Base-by-base conservation (phyloP, 352 stramenopile genomes). In the Elongisporangium senticosum region DNA sequence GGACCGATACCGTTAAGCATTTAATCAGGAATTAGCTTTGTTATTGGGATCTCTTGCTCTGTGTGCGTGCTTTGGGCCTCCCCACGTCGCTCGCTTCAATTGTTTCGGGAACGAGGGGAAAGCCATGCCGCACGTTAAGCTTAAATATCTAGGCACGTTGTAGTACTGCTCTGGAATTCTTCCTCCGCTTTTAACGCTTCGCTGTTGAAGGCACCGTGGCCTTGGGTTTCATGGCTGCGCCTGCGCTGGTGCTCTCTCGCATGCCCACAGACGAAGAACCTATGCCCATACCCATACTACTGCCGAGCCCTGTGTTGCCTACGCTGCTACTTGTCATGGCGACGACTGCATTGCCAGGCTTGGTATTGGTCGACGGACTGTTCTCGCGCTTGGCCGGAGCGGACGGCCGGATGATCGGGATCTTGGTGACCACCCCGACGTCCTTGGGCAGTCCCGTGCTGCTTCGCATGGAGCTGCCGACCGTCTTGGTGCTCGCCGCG, bases 1-100 rank as follows among this genome's bases (percentile, higher is more conserved):
- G 78, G 72, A 86, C 62, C 92, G 92, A 70, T 98, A 98, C 80
- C 84, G 87, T 68, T 94, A 84, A 72, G 47, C 58, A 69, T 51
- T 28, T 28, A 43, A 52, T 23, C 21, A 52, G 14, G 23, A 21
- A n/a, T 58, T 19, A 20, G 54, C 13, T 23, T 37, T 51, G 13
- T n/a, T 51, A 28, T 13, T 13, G 21, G 19, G 2, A n/a, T 58
- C 51, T 67, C 23, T 15, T 33, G 24, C 40, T 53, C 13, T 37
- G 22, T 62, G 26, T 1, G 15, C 33, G 33, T 43, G 33, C 33
- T 43, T 43, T 17, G 33, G 33, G 8, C 26, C 26, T 13, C 26
- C 8, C 26, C 26, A 37, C n/a, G 28, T 56, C 19, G 28, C 43
- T 60, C 55, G 51, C 22, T 11, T 40, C 50, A 20, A 33, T 4